These are phyloP conservation scores for Crucihimalaya himalaica DNA, from an alignment of 345 rosid species.

Conservation along the genomic window DNA sequence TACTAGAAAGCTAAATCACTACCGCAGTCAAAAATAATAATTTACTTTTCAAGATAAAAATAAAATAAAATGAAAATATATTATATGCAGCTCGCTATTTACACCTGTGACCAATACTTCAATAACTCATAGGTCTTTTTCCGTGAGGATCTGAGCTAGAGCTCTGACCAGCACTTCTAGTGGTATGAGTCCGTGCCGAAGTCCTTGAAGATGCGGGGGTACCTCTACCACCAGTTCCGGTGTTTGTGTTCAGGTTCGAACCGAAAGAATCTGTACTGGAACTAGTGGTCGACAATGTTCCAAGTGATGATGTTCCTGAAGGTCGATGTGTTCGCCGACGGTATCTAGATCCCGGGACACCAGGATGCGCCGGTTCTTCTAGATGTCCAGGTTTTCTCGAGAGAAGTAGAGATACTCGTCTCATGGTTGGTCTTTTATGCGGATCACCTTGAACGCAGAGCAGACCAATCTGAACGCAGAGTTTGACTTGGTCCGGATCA, in stretches of 20 bases:
- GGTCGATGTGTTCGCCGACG: constrained; percentile 56
- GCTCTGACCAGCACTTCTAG: constrained; percentile 37
- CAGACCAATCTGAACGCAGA: constrained; percentile 76
- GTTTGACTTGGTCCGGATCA: constrained; percentile 52
- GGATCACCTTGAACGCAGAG: constrained; percentile 91
- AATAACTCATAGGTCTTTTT: constrained; percentile 55
- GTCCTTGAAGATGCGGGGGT: constrained; percentile 41
- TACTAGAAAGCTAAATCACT: constrained; percentile 17
- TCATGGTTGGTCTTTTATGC: constrained; percentile 62
- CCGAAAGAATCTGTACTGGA: constrained; percentile 46
- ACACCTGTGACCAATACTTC: constrained; percentile 27
- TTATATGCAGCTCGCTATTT: constrained; percentile 26
- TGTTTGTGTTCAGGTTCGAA: constrained; percentile 48
- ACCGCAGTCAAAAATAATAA: background rate
- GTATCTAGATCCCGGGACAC: constrained; percentile 65
- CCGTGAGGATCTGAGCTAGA: constrained; percentile 50
- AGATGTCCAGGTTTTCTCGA: constrained; percentile 62
- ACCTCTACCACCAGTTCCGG: constrained; percentile 27
- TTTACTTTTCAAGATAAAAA: background rate
- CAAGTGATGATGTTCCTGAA: constrained; percentile 45
- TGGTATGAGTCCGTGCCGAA: constrained; percentile 14
- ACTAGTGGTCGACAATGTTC: constrained; percentile 42
- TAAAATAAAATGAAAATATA: background rate
- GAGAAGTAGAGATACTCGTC: constrained; percentile 63
- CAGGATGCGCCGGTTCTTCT: constrained; percentile 73